phyloP scores from a whole-genome alignment of 176 grass and related monocot genomes.

The Oryza rufipogon region DNA sequence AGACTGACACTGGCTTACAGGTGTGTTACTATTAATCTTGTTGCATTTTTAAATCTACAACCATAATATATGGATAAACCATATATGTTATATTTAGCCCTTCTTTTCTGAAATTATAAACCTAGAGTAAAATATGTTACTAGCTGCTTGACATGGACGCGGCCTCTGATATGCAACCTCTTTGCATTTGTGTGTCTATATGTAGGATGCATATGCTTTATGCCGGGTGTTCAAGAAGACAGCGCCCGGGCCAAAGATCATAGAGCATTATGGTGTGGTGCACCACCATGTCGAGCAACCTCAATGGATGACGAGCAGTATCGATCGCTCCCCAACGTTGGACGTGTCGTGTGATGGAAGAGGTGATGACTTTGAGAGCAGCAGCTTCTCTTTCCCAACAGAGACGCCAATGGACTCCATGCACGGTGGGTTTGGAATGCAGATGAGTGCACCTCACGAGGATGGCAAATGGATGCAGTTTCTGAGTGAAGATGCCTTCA shows the following conservation, averaged over 20 bases:
- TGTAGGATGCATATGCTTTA: conserved; percentile 85
- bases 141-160: background rate
- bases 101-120: conserved; percentile 14
- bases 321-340: conserved; percentile 58
- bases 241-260: conserved; percentile 76
- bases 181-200: conserved; percentile 26
- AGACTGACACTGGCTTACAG: conserved; percentile 79
- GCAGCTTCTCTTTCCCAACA: conserved; percentile 58
- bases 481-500: conserved; percentile 66
- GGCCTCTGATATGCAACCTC: conserved; percentile 5
- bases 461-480: conserved; percentile 80
- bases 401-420: conserved; percentile 44
- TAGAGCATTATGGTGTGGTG: conserved; percentile 66
- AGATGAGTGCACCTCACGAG: conserved; percentile 37
- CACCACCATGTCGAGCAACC: conserved; percentile 51
- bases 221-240: conserved; percentile 98
- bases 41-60: background rate
- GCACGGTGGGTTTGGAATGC: conserved; percentile 43
- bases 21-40: conserved; percentile 29
- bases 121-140: background rate
- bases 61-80: background rate
- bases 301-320: conserved; percentile 57
- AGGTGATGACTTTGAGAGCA: conserved; percentile 71
- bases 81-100: background rate
- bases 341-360: conserved; percentile 69